These are phyloP conservation scores for Exophiala bonariae DNA, from an alignment of 2,329 filamentous ascomycete genomes.

Conservation along the genomic window DNA sequence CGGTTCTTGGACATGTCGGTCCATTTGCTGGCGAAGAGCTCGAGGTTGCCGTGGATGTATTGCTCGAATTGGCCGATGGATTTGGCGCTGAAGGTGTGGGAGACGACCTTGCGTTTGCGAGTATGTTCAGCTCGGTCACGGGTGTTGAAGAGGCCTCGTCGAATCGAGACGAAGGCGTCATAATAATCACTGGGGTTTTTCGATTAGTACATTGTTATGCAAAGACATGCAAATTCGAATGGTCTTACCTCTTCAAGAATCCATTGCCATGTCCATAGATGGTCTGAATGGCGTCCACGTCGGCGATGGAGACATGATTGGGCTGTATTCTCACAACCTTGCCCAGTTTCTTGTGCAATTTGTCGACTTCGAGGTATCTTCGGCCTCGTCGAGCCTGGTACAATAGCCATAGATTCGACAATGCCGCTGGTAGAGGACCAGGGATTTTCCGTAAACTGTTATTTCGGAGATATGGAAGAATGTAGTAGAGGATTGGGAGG, in stretches of 20 bases:
- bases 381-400: constrained; percentile 64
- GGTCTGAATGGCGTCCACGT: constrained; percentile 71
- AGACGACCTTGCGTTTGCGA: constrained; percentile 84
- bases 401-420: constrained; percentile 81
- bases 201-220: too few relatives aligned
- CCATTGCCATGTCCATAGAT: constrained; percentile 82
- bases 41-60: constrained; percentile 79
- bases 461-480: constrained; percentile 59
- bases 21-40: constrained; percentile 71
- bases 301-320: constrained; percentile 78
- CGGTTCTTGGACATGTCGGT: constrained; percentile 58
- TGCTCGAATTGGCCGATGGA: constrained; percentile 82
- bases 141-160: constrained; percentile 85
- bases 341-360: constrained; percentile 72
- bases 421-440: constrained; percentile 56
- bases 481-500: constrained; percentile 54
- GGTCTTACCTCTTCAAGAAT: constrained; percentile 67
- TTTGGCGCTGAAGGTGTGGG: constrained; percentile 83
- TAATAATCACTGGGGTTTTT: constrained; percentile 92
- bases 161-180: constrained; percentile 86
- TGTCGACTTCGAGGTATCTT: constrained; percentile 65
- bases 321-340: constrained; percentile 82
- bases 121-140: constrained; percentile 78
- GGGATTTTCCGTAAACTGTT: constrained; percentile 54
- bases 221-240: not conserved